phyloP scores from a whole-genome alignment of 495 filamentous ascomycete species.

The Aspergillus sparsus region DNA sequence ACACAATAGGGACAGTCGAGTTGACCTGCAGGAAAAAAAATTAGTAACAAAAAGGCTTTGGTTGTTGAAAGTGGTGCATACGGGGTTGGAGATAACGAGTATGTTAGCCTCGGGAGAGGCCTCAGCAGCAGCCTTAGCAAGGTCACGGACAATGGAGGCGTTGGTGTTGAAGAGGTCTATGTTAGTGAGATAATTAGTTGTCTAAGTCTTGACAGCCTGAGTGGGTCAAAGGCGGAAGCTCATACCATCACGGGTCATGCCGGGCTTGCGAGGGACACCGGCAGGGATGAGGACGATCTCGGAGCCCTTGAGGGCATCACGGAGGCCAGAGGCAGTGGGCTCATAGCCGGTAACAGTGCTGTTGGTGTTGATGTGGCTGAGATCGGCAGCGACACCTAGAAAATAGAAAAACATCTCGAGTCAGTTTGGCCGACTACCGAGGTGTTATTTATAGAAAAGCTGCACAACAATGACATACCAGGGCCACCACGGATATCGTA shows the following conservation, averaged over 20 bases:
- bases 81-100: constrained; percentile 97
- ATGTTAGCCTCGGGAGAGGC: constrained; percentile 89
- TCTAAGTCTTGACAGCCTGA: background rate
- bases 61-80: constrained; percentile 32
- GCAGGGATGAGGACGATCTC: constrained; percentile 97
- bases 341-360: constrained; percentile 89
- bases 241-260: constrained; percentile 94
- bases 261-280: constrained; percentile 97
- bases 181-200: constrained; percentile 5
- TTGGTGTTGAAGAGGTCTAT: constrained; percentile 99
- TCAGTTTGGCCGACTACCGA: constrained; percentile 16
- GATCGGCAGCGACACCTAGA: constrained; percentile 93
- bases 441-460: constrained; percentile 6
- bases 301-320: constrained; percentile 73
- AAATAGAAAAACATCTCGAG: background rate
- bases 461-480: constrained; percentile 58
- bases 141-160: constrained; percentile 97
- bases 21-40: constrained; percentile 59
- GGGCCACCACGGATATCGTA: constrained; percentile 96
- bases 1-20: constrained; percentile 95
- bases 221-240: background rate
- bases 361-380: constrained; percentile 99
- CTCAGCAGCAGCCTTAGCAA: constrained; percentile 93
- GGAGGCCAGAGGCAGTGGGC: constrained; percentile 71
- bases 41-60: background rate